Percentiles rank a stretch among this genome's conserved stretches.
Conservation (phyloP, 208 protist species). For the Wallacemonas sp. region DNA sequence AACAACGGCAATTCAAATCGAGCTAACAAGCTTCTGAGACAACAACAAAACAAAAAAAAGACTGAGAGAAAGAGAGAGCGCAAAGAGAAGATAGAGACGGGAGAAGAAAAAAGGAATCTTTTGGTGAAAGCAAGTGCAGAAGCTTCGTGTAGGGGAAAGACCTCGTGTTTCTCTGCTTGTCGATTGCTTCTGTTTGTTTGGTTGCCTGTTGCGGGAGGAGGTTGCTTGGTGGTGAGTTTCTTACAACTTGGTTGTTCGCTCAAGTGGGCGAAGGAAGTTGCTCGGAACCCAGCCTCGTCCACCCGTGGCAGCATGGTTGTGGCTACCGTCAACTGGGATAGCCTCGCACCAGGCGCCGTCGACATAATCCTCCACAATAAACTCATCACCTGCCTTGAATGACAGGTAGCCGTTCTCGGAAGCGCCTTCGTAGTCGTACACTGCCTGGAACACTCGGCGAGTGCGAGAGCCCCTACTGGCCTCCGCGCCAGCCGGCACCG, state of each 20-base stretch:
- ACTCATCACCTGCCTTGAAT: conserved; percentile 83
- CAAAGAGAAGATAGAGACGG: neutral
- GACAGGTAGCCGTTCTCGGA: conserved; percentile 48
- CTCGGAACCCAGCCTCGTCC: conserved; percentile 58
- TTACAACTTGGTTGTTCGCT: conserved; percentile 48
- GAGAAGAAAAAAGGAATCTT: conserved; percentile 8
- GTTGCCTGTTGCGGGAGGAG: neutral
- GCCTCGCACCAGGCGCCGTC: conserved; percentile 77
- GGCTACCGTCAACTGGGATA: conserved; percentile 22
- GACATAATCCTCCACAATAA: conserved; percentile 73
- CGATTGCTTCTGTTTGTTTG: no score
- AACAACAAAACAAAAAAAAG: neutral
- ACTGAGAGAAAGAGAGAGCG: neutral
- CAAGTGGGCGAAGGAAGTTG: conserved; percentile 73
- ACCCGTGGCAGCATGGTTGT: conserved; percentile 1
- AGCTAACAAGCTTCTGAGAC: neutral
- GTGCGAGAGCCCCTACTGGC: neutral
- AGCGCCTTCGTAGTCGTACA: conserved; percentile 67
- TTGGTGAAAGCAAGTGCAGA: neutral
- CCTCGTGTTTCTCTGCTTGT: no score
- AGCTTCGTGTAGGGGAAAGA: neutral
- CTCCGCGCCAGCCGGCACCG: conserved; percentile 24
- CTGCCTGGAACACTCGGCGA: conserved; percentile 55
- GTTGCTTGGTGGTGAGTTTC: neutral
- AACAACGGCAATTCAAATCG: neutral